Conservation (phyloP, 192 early-diverging fungal species). For the Chytriomyces confervae region DNA sequence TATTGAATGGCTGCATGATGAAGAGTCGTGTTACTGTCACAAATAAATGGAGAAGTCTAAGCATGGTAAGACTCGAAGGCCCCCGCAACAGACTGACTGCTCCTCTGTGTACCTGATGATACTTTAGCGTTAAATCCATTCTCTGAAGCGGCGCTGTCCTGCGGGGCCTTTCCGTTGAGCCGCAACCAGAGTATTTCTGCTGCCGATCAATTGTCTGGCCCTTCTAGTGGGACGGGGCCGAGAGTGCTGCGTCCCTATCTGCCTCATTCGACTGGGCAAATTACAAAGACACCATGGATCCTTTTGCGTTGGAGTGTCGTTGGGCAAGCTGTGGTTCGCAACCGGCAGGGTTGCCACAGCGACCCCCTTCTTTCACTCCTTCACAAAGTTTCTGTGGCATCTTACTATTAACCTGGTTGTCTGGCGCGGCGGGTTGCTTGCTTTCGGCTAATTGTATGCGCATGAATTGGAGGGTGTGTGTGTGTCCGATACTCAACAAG, state of each 20-base stretch:
- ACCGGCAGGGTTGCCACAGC: too few species aligned
- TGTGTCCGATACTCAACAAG: too few species aligned
- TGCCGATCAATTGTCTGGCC: neutral
- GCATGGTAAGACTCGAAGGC: too few species aligned
- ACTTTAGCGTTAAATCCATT: conserved; percentile 19
- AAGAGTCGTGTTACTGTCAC: neutral
- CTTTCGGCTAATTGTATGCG: conserved; percentile 11
- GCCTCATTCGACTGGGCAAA: neutral
- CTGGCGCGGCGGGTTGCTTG: neutral
- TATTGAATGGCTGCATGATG: conserved; percentile 19
- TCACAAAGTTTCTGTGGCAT: neutral
- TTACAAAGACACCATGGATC: neutral
- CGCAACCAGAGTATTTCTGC: conserved; percentile 20
- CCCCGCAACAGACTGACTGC: neutral
- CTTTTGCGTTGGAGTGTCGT: neutral
- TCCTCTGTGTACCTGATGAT: conserved; percentile 6
- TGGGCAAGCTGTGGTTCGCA: too few species aligned
- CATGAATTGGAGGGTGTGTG: too few species aligned
- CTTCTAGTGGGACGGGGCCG: too few species aligned
- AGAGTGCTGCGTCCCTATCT: too few species aligned
- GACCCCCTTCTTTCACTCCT: neutral
- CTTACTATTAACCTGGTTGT: neutral
- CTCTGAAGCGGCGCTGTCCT: conserved; percentile 21
- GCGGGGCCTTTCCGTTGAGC: neutral
- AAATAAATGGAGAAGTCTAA: too few species aligned